Evolutionary conservation across 2,329 filamentous ascomycete genomes (phyloP), one percentile per base, ranked within the genome.

Genomic region (Penicillium crustosum): DNA sequence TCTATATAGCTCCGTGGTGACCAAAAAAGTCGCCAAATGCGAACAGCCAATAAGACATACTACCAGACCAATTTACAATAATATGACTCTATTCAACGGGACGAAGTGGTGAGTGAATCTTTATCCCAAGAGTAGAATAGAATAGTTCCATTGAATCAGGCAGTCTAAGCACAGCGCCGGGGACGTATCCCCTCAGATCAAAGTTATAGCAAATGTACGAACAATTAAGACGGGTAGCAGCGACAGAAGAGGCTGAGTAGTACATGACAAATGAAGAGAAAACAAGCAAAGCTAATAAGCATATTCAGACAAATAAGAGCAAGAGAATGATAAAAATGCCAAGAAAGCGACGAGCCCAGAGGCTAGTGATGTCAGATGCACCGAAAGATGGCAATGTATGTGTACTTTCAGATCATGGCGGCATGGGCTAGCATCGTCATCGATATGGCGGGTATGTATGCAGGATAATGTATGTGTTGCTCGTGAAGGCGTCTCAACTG

Each of bases 381-480:
- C 19, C 12, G 19, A n/a, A n/a, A 19, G 6, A 35, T 15, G 6
- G 49, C 9, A 8, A 19, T 47, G 29, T 52, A 38, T 44, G 36
- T 42, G 25, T 23, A 25, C 49, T 21, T 33, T 25, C 29, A n/a
- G 27, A 36, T 17, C 27, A 25, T 55, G 19, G 15, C 38, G 21
- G n/a, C 36, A 43, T 42, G 27, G 27, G 38, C 17, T 50, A 6
- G 25, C n/a, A 44, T 42, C 47, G 13, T 43, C 39, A 21, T 17
- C 33, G 27, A 33, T n/a, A 17, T 52, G 39, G 17, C n/a, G 19
- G 19, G 44, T 61, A 63, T 59, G 60, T 61, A 64, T 64, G 61
- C 60, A 61, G 57, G 43, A 41, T 61, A 59, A 55, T 54, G 61
- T 60, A 60, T 58, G 54, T 55, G 43, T 57, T 42, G 58, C 49